These are phyloP conservation scores for Kodamaea ohmeri DNA, from an alignment of 1,139 yeast genomes.

Conservation along the genomic window DNA sequence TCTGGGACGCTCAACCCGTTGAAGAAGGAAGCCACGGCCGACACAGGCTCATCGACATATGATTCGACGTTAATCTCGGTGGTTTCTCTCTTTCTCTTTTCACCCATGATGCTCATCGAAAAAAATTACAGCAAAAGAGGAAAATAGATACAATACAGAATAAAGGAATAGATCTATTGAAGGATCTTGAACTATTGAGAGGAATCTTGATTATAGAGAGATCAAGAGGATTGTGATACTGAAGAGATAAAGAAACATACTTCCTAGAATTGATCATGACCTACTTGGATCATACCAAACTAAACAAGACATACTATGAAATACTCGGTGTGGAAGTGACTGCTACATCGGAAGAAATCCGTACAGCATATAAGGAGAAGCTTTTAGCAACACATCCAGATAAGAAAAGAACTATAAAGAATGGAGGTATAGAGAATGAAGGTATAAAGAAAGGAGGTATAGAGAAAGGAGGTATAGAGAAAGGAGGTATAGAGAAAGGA, in stretches of 20 bases:
- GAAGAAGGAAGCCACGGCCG: slow-evolving; percentile 59
- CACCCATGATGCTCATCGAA: slow-evolving; percentile 12
- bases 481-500: too few species aligned
- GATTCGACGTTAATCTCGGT: slow-evolving; percentile 32
- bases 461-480: too few species aligned
- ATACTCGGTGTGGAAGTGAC: slow-evolving; percentile 46
- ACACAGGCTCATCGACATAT: slow-evolving; percentile 33
- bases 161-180: not conserved
- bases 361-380: slow-evolving; percentile 56
- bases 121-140: not conserved
- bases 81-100: slow-evolving; percentile 13
- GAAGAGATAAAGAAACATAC: not conserved
- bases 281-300: slow-evolving; percentile 8
- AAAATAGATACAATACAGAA: not conserved
- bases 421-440: not conserved
- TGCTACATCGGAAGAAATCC: slow-evolving; percentile 44
- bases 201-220: not conserved
- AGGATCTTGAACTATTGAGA: not conserved
- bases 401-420: slow-evolving; percentile 31
- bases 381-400: slow-evolving; percentile 77
- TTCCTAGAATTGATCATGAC: not conserved
- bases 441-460: too few species aligned
- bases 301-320: slow-evolving; percentile 40
- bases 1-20: slow-evolving; percentile 69
- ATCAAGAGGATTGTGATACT: not conserved